Conservation (phyloP, 2,329 filamentous ascomycete species). For the Fusarium sp. region DNA sequence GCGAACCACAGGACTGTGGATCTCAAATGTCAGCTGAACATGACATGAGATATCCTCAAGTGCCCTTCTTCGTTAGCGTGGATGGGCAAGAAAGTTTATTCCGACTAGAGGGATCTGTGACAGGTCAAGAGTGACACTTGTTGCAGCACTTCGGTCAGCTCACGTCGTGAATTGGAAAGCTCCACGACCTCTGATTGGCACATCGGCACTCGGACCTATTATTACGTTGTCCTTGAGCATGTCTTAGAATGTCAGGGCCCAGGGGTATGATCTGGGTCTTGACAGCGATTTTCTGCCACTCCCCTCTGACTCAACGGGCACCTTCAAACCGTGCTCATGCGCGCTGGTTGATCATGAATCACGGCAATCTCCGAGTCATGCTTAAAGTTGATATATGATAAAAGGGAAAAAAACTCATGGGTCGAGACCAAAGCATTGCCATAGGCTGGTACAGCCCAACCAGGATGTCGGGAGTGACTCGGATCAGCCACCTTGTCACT, state of each 20-base stretch:
- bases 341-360: neutral
- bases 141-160: slow-evolving; percentile 9
- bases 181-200: slow-evolving; percentile 13
- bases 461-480: slow-evolving; percentile 16
- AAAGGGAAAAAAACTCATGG: neutral
- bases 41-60: neutral
- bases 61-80: neutral
- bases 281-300: neutral
- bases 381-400: slow-evolving; percentile 7
- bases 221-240: neutral
- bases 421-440: neutral
- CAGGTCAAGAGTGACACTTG: neutral
- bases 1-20: neutral
- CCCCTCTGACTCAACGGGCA: neutral
- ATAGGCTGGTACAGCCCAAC: neutral
- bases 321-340: neutral
- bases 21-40: neutral
- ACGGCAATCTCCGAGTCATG: slow-evolving; percentile 3
- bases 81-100: neutral
- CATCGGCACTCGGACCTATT: neutral
- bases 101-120: neutral
- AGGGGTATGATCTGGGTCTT: neutral
- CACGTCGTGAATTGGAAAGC: neutral
- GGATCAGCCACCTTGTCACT: slow-evolving; percentile 23
- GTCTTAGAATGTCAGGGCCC: slow-evolving; percentile 7